Percentiles rank a stretch among this genome's conserved stretches.
Evolutionary conservation across 768 basidiomycete genomes (phyloP).

Genomic region (Chalciporus pseudorubinellus): DNA sequence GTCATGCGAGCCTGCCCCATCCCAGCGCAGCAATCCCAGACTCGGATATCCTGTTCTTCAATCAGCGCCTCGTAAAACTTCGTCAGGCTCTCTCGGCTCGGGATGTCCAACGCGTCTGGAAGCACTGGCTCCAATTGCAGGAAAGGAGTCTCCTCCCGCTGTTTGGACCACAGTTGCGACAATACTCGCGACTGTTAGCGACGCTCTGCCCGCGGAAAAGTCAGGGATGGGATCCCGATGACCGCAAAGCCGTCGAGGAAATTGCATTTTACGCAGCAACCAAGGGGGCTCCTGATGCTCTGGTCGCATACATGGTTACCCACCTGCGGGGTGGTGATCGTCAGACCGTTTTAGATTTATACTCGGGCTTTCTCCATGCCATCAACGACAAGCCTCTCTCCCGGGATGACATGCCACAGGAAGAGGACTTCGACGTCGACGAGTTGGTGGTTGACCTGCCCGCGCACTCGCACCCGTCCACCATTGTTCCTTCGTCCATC

Average conservation of each 20-base stretch:
- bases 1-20: slow-evolving; percentile 7
- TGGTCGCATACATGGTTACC: slow-evolving; percentile 49
- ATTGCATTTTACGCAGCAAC: slow-evolving; percentile 52
- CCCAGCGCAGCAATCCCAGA: slow-evolving; percentile 21
- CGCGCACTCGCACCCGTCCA: slow-evolving; percentile 11
- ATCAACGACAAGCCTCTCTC: slow-evolving; percentile 17
- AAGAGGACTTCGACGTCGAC: slow-evolving; percentile 21
- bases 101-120: slow-evolving; percentile 31
- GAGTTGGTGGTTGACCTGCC: slow-evolving; percentile 26
- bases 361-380: slow-evolving; percentile 36
- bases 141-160: slow-evolving; percentile 42
- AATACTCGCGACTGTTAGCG: slow-evolving; percentile 38
- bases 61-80: slow-evolving; percentile 37
- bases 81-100: slow-evolving; percentile 35
- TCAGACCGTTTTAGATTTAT: slow-evolving; percentile 44
- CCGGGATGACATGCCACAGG: slow-evolving; percentile 10
- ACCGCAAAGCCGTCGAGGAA: slow-evolving; percentile 37
- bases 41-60: slow-evolving; percentile 35
- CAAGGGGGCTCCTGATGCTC: slow-evolving; percentile 42
- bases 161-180: slow-evolving; percentile 44
- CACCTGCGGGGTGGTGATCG: slow-evolving; percentile 43
- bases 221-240: slow-evolving; percentile 25
- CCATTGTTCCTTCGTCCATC: slow-evolving; percentile 31
- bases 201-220: slow-evolving; percentile 23
- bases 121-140: slow-evolving; percentile 45